Evolutionary conservation across 768 basidiomycete genomes (phyloP).

Genomic region (Glaciozyma antarctica): DNA sequence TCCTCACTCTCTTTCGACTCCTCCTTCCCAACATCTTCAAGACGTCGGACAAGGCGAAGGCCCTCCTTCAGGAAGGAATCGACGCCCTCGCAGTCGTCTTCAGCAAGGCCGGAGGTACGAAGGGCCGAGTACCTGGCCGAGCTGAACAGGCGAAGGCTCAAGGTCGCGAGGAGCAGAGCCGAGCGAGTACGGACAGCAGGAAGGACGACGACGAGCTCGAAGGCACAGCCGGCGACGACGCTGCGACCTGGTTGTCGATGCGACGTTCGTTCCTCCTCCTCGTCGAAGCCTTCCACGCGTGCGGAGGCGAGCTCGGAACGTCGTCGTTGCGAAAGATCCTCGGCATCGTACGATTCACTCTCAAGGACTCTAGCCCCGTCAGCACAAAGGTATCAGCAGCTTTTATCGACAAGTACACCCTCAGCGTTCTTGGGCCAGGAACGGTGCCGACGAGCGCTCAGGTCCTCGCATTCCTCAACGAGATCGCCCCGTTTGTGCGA

Average conservation of each 20-base stretch:
- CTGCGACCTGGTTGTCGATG: constrained; percentile 2
- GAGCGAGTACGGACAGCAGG: background rate
- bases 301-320: constrained; percentile 5
- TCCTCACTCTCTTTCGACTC: constrained; percentile 54
- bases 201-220: background rate
- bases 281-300: constrained; percentile 14
- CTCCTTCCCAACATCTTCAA: constrained; percentile 54
- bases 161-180: background rate
- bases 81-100: constrained; percentile 54
- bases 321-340: constrained; percentile 36
- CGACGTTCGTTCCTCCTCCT: constrained; percentile 1
- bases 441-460: constrained; percentile 44
- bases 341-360: constrained; percentile 51
- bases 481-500: constrained; percentile 52
- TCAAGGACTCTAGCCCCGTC: constrained; percentile 47
- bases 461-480: constrained; percentile 49
- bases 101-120: constrained; percentile 34
- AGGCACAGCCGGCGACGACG: background rate
- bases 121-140: background rate
- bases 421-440: constrained; percentile 47
- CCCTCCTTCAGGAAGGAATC: constrained; percentile 57
- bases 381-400: constrained; percentile 44
- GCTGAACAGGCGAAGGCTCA: background rate
- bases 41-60: constrained; percentile 48
- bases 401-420: constrained; percentile 52